Evolutionary conservation across 192 early-diverging fungal genomes (phyloP).

Genomic region (Coemansia sp.): DNA sequence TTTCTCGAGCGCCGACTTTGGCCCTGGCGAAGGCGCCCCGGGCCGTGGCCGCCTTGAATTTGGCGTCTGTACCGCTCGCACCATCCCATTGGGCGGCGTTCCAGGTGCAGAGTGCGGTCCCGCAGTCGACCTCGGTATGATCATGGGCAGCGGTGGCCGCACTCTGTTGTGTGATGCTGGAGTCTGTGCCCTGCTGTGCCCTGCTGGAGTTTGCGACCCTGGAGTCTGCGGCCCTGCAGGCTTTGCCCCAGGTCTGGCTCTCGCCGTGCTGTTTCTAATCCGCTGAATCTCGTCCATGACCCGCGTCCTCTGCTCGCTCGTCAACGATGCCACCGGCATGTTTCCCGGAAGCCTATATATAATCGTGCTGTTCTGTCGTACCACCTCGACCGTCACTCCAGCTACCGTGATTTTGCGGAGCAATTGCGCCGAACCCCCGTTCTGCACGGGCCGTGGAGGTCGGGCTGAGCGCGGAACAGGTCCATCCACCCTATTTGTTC

Average conservation of each 20-base stretch:
- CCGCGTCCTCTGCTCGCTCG: constrained; percentile 37
- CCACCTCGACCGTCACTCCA: constrained; percentile 48
- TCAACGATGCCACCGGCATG: constrained; percentile 51
- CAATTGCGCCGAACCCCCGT: constrained; percentile 20
- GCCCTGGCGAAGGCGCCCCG: background rate
- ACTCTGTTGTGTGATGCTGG: constrained; percentile 13
- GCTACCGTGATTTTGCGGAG: constrained; percentile 41
- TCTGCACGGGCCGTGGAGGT: background rate
- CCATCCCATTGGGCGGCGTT: constrained; percentile 7
- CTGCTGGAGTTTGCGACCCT: background rate
- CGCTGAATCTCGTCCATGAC: constrained; percentile 56
- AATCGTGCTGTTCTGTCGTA: constrained; percentile 43
- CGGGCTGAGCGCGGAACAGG: background rate
- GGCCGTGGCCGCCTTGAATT: background rate
- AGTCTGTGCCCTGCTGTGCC: background rate
- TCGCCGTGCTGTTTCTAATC: constrained; percentile 18
- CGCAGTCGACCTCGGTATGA: constrained; percentile 18
- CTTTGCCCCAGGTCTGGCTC: background rate
- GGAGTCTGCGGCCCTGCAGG: background rate
- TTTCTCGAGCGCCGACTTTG: constrained; percentile 34
- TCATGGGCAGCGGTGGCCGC: constrained; percentile 19
- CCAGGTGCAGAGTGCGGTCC: constrained; percentile 11
- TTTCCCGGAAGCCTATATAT: constrained; percentile 52
- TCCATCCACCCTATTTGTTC: background rate
- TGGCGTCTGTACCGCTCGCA: constrained; percentile 1